Base-by-base conservation (phyloP, 2,329 filamentous ascomycete species). In the Sporothrix humicola region DNA sequence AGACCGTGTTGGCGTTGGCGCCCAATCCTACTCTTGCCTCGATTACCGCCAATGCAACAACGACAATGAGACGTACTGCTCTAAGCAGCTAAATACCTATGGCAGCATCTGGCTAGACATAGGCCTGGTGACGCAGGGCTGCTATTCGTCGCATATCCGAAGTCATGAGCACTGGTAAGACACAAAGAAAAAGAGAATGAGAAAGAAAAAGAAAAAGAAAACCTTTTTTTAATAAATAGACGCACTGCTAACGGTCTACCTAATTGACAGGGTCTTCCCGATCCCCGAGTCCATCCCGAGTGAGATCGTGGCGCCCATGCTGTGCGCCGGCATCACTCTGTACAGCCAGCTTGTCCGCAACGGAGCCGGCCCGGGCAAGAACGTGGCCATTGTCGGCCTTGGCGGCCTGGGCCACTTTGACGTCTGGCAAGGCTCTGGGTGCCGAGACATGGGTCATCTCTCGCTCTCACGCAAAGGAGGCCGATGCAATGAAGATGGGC, bases 261-360 rank as follows among this genome's bases (percentile, higher is more conserved):
- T 3, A 26, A 48, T 48, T 26, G 23, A 13, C 44, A 48, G 44
- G 85, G 87, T 88, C 61, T 90, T 88, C 79, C 91, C 91, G 79
- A 95, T 97, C 76, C 94, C 93, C 52, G 92, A 94, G 50, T 88
- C 85, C 71, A 87, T 97, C 63, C 78, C 85, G 7, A 88, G 83
- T 72, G 82, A 90, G 69, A 92, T 90, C 0, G 93, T 54, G 17
- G 50, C 93, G 1, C 92, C 92, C 10, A 94, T 95, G 92, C 87
- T 96, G 77, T 97, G 94, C 82, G 94, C 93, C 54, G 94, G 94
- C 76, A 86, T 97, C 76, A 97, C 94, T 2, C 90, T 90, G 74
- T 97, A 90, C 84, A 92, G 89, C 74, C 93, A 94, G 0, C 86
- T 97, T 15, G 90, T 93, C 76, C 88, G 93, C 66, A 90, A 94